phyloP scores from a whole-genome alignment of 192 early-diverging fungal species.

The Lobosporangium transversale region DNA sequence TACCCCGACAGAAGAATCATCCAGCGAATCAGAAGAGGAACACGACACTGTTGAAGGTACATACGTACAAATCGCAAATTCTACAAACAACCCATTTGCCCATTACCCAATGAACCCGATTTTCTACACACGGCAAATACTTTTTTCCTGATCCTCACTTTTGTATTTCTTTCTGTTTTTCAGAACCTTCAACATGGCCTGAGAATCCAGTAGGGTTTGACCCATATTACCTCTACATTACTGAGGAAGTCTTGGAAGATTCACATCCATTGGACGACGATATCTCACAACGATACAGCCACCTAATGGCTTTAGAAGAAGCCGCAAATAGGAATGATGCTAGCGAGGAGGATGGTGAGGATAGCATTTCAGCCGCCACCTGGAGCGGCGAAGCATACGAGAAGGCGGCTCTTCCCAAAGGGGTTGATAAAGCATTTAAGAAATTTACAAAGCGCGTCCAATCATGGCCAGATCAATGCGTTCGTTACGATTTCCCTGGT shows the following conservation, averaged over 20 bases:
- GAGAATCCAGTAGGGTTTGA: constrained; percentile 47
- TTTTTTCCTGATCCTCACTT: too few species aligned
- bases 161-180: too few species aligned
- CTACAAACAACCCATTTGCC: too few species aligned
- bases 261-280: constrained; percentile 41
- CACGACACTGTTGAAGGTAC: constrained; percentile 10
- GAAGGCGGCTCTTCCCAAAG: constrained; percentile 71
- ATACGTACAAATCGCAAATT: too few species aligned
- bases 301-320: constrained; percentile 57
- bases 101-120: too few species aligned
- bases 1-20: constrained; percentile 22
- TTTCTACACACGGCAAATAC: too few species aligned
- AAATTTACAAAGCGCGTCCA: constrained; percentile 78
- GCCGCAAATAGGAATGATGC: constrained; percentile 48
- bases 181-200: constrained; percentile 50
- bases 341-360: constrained; percentile 10
- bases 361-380: constrained; percentile 15
- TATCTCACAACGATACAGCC: constrained; percentile 52
- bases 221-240: constrained; percentile 63
- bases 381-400: constrained; percentile 91
- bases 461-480: constrained; percentile 83
- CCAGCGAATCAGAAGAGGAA: constrained; percentile 31
- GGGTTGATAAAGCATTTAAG: constrained; percentile 83
- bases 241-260: constrained; percentile 63
- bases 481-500: constrained; percentile 81